Percentiles rank a stretch among this genome's conserved stretches.
Conservation (phyloP, 2,329 filamentous ascomycete genomes). For the Neopestalotiopsis rosae region DNA sequence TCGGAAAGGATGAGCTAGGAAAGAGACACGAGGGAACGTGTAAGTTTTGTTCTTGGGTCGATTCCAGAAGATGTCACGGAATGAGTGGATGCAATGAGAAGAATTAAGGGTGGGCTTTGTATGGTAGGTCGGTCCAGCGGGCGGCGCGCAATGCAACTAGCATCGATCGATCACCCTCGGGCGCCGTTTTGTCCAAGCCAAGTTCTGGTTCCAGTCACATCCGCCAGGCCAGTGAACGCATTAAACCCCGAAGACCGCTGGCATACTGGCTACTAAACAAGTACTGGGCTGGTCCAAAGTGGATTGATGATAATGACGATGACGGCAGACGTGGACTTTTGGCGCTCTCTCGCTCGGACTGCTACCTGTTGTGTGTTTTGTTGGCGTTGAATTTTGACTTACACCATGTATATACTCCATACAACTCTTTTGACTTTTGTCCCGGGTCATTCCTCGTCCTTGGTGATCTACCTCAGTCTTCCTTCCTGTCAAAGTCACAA, state of each 20-base stretch:
- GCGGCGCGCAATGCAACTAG: not conserved
- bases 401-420: not conserved
- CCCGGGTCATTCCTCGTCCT: not conserved
- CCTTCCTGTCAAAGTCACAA: not conserved
- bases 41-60: not conserved
- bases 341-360: no score
- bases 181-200: not conserved
- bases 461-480: not conserved
- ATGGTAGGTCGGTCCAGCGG: not conserved
- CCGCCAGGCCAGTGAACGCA: not conserved
- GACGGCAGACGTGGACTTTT: no score
- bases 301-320: not conserved
- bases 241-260: not conserved
- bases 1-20: not conserved
- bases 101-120: conserved; percentile 3
- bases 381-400: no score
- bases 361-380: no score
- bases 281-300: not conserved
- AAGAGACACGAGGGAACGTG: not conserved
- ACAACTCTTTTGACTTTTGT: not conserved
- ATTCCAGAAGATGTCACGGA: not conserved
- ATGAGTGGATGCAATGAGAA: not conserved
- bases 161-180: not conserved
- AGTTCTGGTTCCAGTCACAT: not conserved
- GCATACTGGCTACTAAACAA: not conserved